Conservation (phyloP, 2,329 filamentous ascomycete species). For the Trichoderma koningiopsis region DNA sequence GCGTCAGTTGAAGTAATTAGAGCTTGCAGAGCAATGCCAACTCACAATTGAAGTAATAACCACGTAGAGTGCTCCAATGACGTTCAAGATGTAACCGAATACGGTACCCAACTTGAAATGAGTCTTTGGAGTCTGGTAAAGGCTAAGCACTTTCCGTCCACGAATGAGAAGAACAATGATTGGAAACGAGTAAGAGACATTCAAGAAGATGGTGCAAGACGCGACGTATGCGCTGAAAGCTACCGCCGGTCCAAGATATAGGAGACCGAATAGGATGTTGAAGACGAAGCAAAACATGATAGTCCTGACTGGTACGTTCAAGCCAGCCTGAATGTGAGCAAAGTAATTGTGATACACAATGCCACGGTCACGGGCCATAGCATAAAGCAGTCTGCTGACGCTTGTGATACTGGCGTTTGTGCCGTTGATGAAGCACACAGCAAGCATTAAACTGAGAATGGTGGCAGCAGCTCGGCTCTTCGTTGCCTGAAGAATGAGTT, state of each 20-base stretch:
- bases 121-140: conserved; percentile 10
- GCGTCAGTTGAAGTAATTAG: neutral
- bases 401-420: conserved; percentile 19
- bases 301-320: conserved; percentile 17
- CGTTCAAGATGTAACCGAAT: conserved; percentile 4
- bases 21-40: neutral
- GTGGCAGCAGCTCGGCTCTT: conserved; percentile 14
- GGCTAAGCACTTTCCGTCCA: conserved; percentile 12
- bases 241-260: conserved; percentile 5
- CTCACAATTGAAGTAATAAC: conserved; percentile 17
- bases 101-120: conserved; percentile 2
- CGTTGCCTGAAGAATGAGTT: conserved; percentile 16
- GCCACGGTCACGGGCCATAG: conserved; percentile 18
- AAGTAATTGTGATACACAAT: conserved; percentile 16
- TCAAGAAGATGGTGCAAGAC: conserved; percentile 22
- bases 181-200: conserved; percentile 9
- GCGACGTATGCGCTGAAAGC: conserved; percentile 18
- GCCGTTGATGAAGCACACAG: conserved; percentile 14
- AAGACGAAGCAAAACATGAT: conserved; percentile 23
- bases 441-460: conserved; percentile 16
- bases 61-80: conserved; percentile 8
- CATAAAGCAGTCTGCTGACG: conserved; percentile 17
- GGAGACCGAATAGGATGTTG: conserved; percentile 10
- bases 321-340: conserved; percentile 11
- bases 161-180: conserved; percentile 11